Conservation (phyloP, 169 alveolate genomes). For the Eimeria acervulina region DNA sequence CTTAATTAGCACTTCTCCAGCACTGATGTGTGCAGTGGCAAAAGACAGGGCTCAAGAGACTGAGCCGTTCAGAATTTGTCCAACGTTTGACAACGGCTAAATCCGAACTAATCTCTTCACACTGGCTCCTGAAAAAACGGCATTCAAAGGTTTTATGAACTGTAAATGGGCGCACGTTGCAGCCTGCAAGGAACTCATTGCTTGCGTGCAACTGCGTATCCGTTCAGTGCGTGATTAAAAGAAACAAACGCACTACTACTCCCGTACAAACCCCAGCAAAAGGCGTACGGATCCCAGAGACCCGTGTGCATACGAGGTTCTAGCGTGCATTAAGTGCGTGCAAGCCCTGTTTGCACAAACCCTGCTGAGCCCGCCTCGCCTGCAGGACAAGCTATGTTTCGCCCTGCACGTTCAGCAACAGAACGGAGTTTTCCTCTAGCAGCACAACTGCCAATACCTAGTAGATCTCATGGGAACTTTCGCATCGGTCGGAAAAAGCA, state of each 20-base stretch:
- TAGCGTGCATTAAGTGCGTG: background rate
- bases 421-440: background rate
- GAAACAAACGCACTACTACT: background rate
- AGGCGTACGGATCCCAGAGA: background rate
- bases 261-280: background rate
- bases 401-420: background rate
- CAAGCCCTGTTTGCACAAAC: background rate
- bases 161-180: background rate
- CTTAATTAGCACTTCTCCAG: too few relatives aligned
- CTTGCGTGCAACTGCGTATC: background rate
- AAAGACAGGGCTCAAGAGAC: background rate
- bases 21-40: background rate
- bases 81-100: background rate
- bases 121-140: background rate
- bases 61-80: too few relatives aligned
- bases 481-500: background rate
- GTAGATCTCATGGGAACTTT: background rate
- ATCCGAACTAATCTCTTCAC: background rate
- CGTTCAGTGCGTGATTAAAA: background rate
- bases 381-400: background rate
- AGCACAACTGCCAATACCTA: background rate
- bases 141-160: background rate
- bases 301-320: background rate
- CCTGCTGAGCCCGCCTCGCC: background rate
- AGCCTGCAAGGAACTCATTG: background rate